These are phyloP conservation scores for Clohesyomyces aquaticus DNA, from an alignment of 495 filamentous ascomycete genomes.

Conservation along the genomic window DNA sequence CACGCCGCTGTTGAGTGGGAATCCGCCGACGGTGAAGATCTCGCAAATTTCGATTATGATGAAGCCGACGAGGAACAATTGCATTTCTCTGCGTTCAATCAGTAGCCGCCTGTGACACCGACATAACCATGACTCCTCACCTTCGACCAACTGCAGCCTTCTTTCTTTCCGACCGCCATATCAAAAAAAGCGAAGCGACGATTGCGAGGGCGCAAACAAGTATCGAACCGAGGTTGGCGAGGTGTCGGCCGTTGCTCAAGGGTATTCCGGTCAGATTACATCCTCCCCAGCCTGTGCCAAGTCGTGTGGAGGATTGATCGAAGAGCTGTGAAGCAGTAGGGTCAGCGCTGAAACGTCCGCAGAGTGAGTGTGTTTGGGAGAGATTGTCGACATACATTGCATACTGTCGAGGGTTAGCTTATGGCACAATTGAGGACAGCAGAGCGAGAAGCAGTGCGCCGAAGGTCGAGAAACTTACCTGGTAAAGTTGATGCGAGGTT, in stretches of 20 bases:
- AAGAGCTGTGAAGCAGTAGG: conserved; percentile 55
- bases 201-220: conserved; percentile 80
- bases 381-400: conserved; percentile 39
- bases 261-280: conserved; percentile 75
- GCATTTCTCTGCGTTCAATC: conserved; percentile 74
- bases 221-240: conserved; percentile 96
- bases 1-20: conserved; percentile 70
- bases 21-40: conserved; percentile 91
- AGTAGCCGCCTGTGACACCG: neutral
- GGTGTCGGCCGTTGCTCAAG: conserved; percentile 62
- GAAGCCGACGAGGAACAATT: conserved; percentile 86
- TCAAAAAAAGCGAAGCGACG: conserved; percentile 61
- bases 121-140: conserved; percentile 53
- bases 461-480: too few species aligned
- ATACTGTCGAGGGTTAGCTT: conserved; percentile 32
- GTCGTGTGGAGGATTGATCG: conserved; percentile 56
- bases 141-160: conserved; percentile 91
- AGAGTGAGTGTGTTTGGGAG: conserved; percentile 1
- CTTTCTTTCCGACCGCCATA: conserved; percentile 87
- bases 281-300: conserved; percentile 56
- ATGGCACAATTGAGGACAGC: neutral
- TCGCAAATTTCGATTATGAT: conserved; percentile 91
- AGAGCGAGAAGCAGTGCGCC: conserved; percentile 51
- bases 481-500: conserved; percentile 66
- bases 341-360: conserved; percentile 27